phyloP scores from a whole-genome alignment of 805 yeast genomes.

The Peterozyma toletana region DNA sequence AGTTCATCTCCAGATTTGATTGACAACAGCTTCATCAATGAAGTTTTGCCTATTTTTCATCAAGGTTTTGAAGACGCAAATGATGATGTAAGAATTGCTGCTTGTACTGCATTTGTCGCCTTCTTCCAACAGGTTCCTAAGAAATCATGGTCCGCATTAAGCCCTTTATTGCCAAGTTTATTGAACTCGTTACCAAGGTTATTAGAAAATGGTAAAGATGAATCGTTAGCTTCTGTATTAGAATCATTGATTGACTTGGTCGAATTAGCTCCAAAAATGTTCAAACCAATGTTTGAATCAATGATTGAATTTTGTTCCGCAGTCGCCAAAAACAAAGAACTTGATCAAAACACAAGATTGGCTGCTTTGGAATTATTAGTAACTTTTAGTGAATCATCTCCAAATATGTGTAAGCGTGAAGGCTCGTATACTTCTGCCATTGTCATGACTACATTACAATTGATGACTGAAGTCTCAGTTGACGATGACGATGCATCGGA shows the following conservation, averaged over 20 bases:
- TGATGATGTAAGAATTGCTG: constrained; percentile 84
- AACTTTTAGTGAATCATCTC: constrained; percentile 88
- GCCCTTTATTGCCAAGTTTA: constrained; percentile 75
- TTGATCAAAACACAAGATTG: constrained; percentile 73
- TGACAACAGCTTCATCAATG: constrained; percentile 46
- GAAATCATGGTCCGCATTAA: constrained; percentile 66
- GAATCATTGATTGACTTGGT: constrained; percentile 87
- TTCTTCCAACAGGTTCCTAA: constrained; percentile 80
- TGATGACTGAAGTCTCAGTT: constrained; percentile 89
- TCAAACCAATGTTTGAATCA: constrained; percentile 84
- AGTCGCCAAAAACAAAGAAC: constrained; percentile 72
- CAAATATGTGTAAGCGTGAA: constrained; percentile 87
- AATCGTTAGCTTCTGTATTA: constrained; percentile 79
- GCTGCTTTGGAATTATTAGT: constrained; percentile 86
- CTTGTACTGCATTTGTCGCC: constrained; percentile 88
- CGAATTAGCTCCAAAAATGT: constrained; percentile 90
- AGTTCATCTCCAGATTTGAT: constrained; percentile 78
- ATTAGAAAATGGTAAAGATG: constrained; percentile 69
- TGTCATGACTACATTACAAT: constrained; percentile 64
- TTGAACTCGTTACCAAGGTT: constrained; percentile 84
- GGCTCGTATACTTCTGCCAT: constrained; percentile 63
- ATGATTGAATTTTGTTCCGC: constrained; percentile 80
- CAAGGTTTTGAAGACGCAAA: constrained; percentile 72
- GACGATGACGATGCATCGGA: constrained; percentile 88
- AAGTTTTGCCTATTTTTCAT: constrained; percentile 63